Evolutionary conservation across 179 eudicot genomes (phyloP), one percentile per base, ranked within the genome.

Genomic region (Sideroxylon spinosum): DNA sequence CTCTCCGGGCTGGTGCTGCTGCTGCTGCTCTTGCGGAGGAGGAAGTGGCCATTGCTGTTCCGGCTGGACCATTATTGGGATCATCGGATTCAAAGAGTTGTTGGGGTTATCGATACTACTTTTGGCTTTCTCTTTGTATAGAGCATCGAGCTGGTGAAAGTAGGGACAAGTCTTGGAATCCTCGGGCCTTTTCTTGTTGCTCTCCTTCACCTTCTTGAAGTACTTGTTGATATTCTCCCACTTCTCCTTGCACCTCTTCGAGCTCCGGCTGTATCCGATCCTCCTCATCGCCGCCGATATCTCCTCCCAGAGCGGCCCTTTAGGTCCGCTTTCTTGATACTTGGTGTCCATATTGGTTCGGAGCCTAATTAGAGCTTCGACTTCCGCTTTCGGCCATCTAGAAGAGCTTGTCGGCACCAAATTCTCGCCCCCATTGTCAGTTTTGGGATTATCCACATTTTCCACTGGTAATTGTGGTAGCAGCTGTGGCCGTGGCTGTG

Each of bases 201-300:
- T 89, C 29, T 93, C 98, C 71, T 91, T 91, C 76, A 89, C 91
- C 75, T 88, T 91, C 86, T 91, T 88, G 81, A 84, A 93, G 77
- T 93, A 93, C 82, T 93, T 93, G 87, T 93, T 93, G 32, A 93
- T 93, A 82, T 93, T 93, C 84, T 93, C 98, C 98, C 98, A 93
- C 77, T 93, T 93, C 87, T 93, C 98, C 66, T 93, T 93, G 83
- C 97, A 93, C 68, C 96, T 82, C 80, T 91, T 93, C 2, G 97
- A 86, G 56, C 76, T 93, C 53, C 97, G 83, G 49, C 83, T 86
- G 82, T 91, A 93, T 0, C 98, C 97, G 6, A 90, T 73, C 73
- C 77, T 88, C 16, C 80, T 68, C 97, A 93, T 91, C 0, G 81
- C 89, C 7, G 82, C 71, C 0, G 97, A 91, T 67, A 93, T 85